phyloP scores from a whole-genome alignment of 768 basidiomycete genomes.

The Gautieria morchelliformis region DNA sequence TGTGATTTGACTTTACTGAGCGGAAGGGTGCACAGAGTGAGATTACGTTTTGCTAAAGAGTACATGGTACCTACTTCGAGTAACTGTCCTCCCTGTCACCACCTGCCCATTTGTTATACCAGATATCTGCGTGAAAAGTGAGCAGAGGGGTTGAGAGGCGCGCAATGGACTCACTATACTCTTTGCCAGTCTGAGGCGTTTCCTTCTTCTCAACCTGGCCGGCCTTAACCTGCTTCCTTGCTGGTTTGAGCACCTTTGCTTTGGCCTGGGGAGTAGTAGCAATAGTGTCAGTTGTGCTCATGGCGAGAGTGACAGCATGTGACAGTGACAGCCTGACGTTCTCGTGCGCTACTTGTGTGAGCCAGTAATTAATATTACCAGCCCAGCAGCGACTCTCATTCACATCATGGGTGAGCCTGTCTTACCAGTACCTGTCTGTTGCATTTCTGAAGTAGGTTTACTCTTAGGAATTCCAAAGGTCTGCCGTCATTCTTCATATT shows the following conservation, averaged over 20 bases:
- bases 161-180: conserved; percentile 66
- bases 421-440: neutral
- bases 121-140: conserved; percentile 54
- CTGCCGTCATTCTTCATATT: conserved; percentile 7
- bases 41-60: neutral
- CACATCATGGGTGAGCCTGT: conserved; percentile 4
- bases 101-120: conserved; percentile 99
- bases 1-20: conserved; percentile 87
- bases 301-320: neutral
- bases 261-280: neutral
- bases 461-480: conserved; percentile 41
- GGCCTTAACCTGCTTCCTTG: conserved; percentile 86
- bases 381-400: neutral
- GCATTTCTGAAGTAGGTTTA: neutral
- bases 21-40: conserved; percentile 4
- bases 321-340: neutral
- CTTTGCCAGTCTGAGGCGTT: conserved; percentile 85
- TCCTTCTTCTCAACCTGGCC: conserved; percentile 88
- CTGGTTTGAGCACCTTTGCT: conserved; percentile 73
- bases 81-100: conserved; percentile 96
- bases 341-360: neutral
- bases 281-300: conserved; percentile 1
- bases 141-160: neutral
- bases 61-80: conserved; percentile 59
- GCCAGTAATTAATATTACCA: neutral